Evolutionary conservation across 2,329 filamentous ascomycete species (phyloP), one percentile per base, ranked within the genome.

Genomic region (Aureobasidium vineae): DNA sequence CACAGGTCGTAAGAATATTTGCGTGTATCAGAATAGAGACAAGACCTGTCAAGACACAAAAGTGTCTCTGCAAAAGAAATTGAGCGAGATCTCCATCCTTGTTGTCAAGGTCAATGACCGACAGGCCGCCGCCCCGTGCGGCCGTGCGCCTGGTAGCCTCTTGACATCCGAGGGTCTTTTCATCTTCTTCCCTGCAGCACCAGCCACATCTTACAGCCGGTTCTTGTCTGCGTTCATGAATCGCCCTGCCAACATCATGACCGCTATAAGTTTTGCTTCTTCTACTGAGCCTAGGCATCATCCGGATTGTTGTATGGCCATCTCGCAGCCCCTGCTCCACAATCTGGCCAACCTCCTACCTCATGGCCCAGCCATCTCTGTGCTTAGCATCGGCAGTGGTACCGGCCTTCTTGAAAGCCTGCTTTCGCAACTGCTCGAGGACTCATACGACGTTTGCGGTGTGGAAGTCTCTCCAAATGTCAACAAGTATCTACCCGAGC

Each of bases 331-430:
- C 16, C 50, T 68, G 28, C 53, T 69, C 53, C 33, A 66, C 21
- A 45, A 36, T n/a, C 21, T 69, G 40, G 33, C 43, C 41, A 38
- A 50, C 19, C 21, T 60, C 26, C 60, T 69, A 21, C 71, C 4
- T 31, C 21, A n/a, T n/a, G n/a, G 56, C 7, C 72, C 73, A 5
- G 65, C 66, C 43, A 66, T 75, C 15, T 63, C 59, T 40, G 69
- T 63, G 16, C 71, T 83, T 45, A 82, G 80, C 2, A 77, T 85
- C 57, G 83, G 83, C 66, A 80, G 79, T 69, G 83, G 83, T 53
- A 80, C 75, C 50, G 83, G 83, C 28, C 75, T 84, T 8, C 75
- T 85, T 19, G 83, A 84, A 74, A 75, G 76, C 2, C 70, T 81
- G 6, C 72, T 81, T 3, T 73, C 84, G 31, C 66, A 75, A 21